These are phyloP conservation scores for Clavispora asparagi DNA, from an alignment of 805 yeast species.

Conservation along the genomic window DNA sequence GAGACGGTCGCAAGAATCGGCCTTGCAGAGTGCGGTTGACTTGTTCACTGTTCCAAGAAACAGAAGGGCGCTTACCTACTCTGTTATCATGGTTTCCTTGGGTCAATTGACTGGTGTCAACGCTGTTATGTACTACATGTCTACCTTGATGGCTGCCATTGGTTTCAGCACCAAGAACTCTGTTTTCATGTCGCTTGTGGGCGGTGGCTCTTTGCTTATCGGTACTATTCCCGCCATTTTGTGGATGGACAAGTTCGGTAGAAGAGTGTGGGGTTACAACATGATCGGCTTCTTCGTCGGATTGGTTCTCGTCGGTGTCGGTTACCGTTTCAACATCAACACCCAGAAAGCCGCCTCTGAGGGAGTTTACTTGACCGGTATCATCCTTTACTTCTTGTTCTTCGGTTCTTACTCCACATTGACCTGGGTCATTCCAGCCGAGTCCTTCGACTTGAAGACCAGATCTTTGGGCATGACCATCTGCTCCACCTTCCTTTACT, in stretches of 20 bases:
- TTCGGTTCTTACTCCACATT: constrained; percentile 63
- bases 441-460: constrained; percentile 52
- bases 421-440: constrained; percentile 68
- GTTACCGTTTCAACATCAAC: constrained; percentile 39
- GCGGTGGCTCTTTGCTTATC: constrained; percentile 56
- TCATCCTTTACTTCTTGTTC: constrained; percentile 59
- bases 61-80: constrained; percentile 56
- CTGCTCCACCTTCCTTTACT: constrained; percentile 48
- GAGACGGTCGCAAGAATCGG: constrained; percentile 28
- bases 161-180: constrained; percentile 49
- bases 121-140: constrained; percentile 61
- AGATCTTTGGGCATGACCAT: constrained; percentile 65
- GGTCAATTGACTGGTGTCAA: constrained; percentile 69
- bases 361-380: constrained; percentile 59
- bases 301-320: constrained; percentile 53
- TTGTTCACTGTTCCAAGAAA: constrained; percentile 52
- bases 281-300: constrained; percentile 57
- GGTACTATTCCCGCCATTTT: constrained; percentile 65
- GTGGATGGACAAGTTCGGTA: constrained; percentile 53
- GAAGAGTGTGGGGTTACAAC: constrained; percentile 57
- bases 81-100: constrained; percentile 51
- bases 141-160: constrained; percentile 49
- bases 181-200: constrained; percentile 64
- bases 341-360: constrained; percentile 43
- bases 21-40: constrained; percentile 42